These are phyloP conservation scores for Suillus plorans DNA, from an alignment of 768 basidiomycete genomes.

Conservation along the genomic window DNA sequence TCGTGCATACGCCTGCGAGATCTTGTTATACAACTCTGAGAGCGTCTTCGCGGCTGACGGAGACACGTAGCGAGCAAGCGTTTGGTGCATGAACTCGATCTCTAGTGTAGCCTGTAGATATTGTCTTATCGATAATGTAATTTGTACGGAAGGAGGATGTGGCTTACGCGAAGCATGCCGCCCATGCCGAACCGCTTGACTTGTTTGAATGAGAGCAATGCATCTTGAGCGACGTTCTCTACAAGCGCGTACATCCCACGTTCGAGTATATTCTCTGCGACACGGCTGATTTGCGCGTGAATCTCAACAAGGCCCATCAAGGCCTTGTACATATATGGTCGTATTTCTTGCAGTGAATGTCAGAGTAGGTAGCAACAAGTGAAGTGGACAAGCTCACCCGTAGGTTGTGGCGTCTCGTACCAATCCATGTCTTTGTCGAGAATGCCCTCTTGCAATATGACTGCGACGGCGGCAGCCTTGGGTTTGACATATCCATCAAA, in stretches of 20 bases:
- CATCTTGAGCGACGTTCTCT: conserved; percentile 80
- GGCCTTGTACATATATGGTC: conserved; percentile 90
- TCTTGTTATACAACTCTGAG: conserved; percentile 90
- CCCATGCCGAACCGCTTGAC: conserved; percentile 95
- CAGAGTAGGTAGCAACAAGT: conserved; percentile 10
- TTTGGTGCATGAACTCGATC: conserved; percentile 99
- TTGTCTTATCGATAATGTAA: not conserved
- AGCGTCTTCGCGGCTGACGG: conserved; percentile 78
- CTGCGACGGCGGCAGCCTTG: conserved; percentile 66
- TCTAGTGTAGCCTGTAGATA: conserved; percentile 90
- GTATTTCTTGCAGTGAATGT: conserved; percentile 63
- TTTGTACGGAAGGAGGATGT: not conserved
- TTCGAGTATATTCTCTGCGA: conserved; percentile 77
- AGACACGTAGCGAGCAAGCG: conserved; percentile 85
- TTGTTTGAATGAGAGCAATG: conserved; percentile 82
- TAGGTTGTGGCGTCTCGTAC: conserved; percentile 92
- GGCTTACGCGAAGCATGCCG: conserved; percentile 90
- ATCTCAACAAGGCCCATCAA: conserved; percentile 87
- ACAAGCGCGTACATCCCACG: conserved; percentile 81
- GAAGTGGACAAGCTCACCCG: conserved; percentile 49
- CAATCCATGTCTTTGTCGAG: conserved; percentile 84
- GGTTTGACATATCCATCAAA: conserved; percentile 88
- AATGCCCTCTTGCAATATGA: conserved; percentile 76
- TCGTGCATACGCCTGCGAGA: conserved; percentile 88
- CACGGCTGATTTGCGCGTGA: conserved; percentile 85